Conservation (phyloP, 768 basidiomycete genomes). For the Xerocomus brunneocitrinus region DNA sequence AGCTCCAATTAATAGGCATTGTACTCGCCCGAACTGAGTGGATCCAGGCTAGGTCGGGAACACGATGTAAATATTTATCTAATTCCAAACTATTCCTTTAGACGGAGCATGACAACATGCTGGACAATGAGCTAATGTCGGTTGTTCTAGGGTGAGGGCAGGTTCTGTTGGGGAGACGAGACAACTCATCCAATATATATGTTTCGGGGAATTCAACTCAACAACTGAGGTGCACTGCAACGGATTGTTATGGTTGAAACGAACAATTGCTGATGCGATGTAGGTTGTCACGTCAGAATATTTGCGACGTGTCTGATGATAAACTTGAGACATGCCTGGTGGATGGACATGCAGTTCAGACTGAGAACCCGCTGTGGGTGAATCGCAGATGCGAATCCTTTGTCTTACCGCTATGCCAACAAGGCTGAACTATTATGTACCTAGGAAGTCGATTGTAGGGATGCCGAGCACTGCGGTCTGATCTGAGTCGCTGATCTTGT, state of each 20-base stretch:
- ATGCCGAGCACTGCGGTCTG: not conserved
- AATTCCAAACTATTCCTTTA: no score
- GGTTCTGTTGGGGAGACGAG: no score
- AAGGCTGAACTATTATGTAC: conserved; percentile 9
- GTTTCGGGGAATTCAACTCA: not conserved
- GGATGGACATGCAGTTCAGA: not conserved
- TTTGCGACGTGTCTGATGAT: not conserved
- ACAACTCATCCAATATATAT: not conserved
- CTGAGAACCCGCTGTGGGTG: conserved; percentile 9
- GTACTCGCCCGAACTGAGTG: not conserved
- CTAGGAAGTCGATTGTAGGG: conserved; percentile 1
- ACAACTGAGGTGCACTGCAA: not conserved
- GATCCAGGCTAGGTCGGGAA: not conserved
- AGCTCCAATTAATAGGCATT: not conserved
- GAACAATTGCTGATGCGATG: not conserved
- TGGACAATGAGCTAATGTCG: no score
- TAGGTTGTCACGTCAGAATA: conserved; percentile 1
- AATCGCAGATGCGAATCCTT: conserved; percentile 20
- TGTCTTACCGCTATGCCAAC: conserved; percentile 18
- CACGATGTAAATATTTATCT: no score
- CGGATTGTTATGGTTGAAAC: conserved; percentile 7
- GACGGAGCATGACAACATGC: no score
- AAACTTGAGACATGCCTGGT: not conserved
- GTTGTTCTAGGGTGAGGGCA: no score
- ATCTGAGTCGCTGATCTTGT: conserved; percentile 5